phyloP scores from a whole-genome alignment of 2,329 filamentous ascomycete species.

The Xylaria sp. region DNA sequence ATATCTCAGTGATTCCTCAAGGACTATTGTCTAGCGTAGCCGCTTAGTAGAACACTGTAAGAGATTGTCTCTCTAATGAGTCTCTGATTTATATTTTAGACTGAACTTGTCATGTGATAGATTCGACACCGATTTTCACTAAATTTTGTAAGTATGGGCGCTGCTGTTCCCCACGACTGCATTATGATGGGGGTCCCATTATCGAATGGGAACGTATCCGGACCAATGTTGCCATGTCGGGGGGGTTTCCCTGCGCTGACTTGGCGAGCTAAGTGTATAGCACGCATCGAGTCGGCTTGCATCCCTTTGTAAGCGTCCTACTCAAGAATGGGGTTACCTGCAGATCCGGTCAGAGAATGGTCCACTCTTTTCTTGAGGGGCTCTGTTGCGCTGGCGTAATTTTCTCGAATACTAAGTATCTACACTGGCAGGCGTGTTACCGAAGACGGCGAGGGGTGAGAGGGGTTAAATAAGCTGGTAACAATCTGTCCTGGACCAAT shows the following conservation, averaged over 20 bases:
- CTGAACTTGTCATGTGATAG: constrained; percentile 32
- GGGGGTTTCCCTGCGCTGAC: constrained; percentile 29
- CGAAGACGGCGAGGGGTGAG: constrained; percentile 23
- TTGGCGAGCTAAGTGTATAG: constrained; percentile 34
- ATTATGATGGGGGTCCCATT: constrained; percentile 25
- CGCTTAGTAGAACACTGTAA: background rate
- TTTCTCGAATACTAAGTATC: constrained; percentile 12
- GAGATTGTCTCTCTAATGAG: constrained; percentile 11
- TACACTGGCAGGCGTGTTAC: constrained; percentile 15
- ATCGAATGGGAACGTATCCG: constrained; percentile 38
- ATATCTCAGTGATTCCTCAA: background rate
- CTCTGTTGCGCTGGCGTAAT: constrained; percentile 21
- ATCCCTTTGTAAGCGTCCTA: constrained; percentile 28
- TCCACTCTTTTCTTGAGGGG: constrained; percentile 25
- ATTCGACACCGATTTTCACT: constrained; percentile 15
- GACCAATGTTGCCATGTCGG: constrained; percentile 28
- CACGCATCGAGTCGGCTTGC: constrained; percentile 33
- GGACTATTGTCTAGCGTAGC: background rate
- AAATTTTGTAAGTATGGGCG: constrained; percentile 22
- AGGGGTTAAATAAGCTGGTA: constrained; percentile 22
- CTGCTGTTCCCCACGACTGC: constrained; percentile 26
- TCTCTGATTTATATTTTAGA: constrained; percentile 16
- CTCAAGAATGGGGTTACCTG: constrained; percentile 24
- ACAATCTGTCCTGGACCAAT: constrained; percentile 10
- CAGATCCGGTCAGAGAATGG: constrained; percentile 26